Evolutionary conservation across 1,284 basidiomycete species (phyloP), one percentile per base, ranked within the genome.

Genomic region (Ceratobasidium theobromae): DNA sequence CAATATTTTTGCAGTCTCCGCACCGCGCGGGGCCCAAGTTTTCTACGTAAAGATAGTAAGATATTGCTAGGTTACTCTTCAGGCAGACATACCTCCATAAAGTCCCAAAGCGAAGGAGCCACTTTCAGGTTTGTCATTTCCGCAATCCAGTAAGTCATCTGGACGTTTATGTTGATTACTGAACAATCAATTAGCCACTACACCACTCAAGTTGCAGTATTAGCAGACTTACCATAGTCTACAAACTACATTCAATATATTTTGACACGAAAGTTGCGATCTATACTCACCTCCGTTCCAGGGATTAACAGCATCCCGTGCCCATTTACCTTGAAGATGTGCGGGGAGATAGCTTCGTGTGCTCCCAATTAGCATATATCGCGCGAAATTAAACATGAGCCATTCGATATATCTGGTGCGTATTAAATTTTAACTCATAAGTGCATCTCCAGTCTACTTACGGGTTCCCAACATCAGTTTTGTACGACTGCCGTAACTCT

Each of bases 71-170:
- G 30, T 53, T 9, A 23, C 4, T 48, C 46, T 1, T n/a, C 14
- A 25, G 8, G 27, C 4, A n/a, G 33, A 64, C 73, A 14, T 51
- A 87, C 87, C 79, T 88, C 81, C 48, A 90, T 80, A 69, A 87
- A 89, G 70, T 89, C 77, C 70, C 86, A 90, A 23, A 89, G 71
- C 0, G 86, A 78, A 16, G 75, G 71, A 1, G 81, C 79, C 16
- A 87, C 81, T 69, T 87, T 78, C 69, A 89, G 76, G 68, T 83
- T 82, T 6, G 84, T 86, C 76, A 84, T 82, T 71, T 89, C 87
- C 3, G 87, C 86, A 65, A 79, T 79, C 88, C 88, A 90, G 72
- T 89, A 88, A 72, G 89, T 89, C 88, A 88, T 89, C 73, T 90
- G 88, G 43, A 86, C 78, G 70, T 90, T 90, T 68, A 90, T 87